These are phyloP conservation scores for Pestalotiopsis sp. DNA, from an alignment of 2,329 filamentous ascomycete genomes.

Conservation along the genomic window DNA sequence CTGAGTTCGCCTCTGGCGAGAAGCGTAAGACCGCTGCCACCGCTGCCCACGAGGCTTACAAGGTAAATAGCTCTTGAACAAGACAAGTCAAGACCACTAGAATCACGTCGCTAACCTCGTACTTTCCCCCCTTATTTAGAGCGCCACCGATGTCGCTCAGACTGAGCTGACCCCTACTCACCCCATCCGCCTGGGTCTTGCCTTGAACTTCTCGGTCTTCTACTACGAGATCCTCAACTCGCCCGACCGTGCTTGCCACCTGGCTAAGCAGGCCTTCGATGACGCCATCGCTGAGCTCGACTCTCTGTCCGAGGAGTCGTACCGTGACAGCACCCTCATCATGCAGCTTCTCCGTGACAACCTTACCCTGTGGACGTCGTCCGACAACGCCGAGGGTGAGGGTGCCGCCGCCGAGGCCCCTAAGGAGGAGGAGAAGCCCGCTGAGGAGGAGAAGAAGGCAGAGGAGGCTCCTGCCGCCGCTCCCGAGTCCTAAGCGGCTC, in stretches of 20 bases:
- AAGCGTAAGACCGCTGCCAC: conserved; percentile 88
- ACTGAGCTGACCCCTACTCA: conserved; percentile 96
- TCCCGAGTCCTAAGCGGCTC: conserved; percentile 52
- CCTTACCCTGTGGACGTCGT: conserved; percentile 96
- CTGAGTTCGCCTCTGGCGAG: conserved; percentile 89
- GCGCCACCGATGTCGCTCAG: conserved; percentile 96
- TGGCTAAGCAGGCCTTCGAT: conserved; percentile 98
- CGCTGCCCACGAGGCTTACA: conserved; percentile 92
- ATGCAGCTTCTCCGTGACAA: conserved; percentile 99
- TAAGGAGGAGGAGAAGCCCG: conserved; percentile 58
- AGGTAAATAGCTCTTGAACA: conserved; percentile 60
- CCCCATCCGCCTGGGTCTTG: conserved; percentile 95
- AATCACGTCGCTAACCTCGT: conserved; percentile 2
- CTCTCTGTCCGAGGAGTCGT: conserved; percentile 95
- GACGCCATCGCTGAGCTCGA: conserved; percentile 98
- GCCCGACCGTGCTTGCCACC: conserved; percentile 93
- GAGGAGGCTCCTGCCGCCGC: conserved; percentile 46
- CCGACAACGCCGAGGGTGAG: conserved; percentile 80
- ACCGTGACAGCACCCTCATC: conserved; percentile 98
- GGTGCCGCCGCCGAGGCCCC: conserved; percentile 53
- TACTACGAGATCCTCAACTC: conserved; percentile 99
- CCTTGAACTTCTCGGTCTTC: conserved; percentile 99
- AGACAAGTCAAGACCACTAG: neutral
- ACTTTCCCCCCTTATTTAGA: conserved; percentile 50
- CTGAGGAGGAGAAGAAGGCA: conserved; percentile 59